These are phyloP conservation scores for Delitschia confertaspora DNA, from an alignment of 495 filamentous ascomycete species.

Conservation along the genomic window DNA sequence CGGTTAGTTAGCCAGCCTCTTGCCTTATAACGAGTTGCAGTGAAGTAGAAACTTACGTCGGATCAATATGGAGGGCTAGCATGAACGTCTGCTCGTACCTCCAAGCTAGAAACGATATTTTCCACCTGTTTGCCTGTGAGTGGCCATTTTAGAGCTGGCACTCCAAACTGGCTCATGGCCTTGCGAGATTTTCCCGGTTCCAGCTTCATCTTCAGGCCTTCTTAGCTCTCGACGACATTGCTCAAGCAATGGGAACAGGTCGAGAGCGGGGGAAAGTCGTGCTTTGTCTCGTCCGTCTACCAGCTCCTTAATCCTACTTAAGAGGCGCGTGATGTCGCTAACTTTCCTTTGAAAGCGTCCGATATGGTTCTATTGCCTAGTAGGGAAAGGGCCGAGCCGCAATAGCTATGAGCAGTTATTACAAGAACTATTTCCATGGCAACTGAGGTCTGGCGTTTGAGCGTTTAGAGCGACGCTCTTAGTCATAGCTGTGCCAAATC, in stretches of 20 bases:
- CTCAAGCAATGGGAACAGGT: slow-evolving; percentile 12
- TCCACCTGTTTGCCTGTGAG: slow-evolving; percentile 38
- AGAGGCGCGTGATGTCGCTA: slow-evolving; percentile 9
- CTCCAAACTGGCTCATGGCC: slow-evolving; percentile 9
- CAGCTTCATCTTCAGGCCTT: slow-evolving; percentile 32
- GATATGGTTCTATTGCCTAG: slow-evolving; percentile 23
- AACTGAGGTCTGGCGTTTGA: no score
- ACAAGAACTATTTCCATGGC: no score
- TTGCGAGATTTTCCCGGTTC: slow-evolving; percentile 33
- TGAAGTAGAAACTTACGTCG: slow-evolving; percentile 31
- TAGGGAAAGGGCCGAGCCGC: no score
- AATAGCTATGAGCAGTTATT: no score
- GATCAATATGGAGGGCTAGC: slow-evolving; percentile 37
- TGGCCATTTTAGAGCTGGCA: slow-evolving; percentile 36
- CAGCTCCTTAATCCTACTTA: slow-evolving; percentile 12
- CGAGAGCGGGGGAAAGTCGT: slow-evolving; percentile 8
- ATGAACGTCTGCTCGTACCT: slow-evolving; percentile 34
- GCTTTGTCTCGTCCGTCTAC: slow-evolving; percentile 8
- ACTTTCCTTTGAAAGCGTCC: slow-evolving; percentile 20
- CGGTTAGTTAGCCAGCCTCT: slow-evolving; percentile 1
- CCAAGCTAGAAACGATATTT: slow-evolving; percentile 32
- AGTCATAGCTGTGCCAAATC: no score
- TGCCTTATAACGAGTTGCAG: background rate
- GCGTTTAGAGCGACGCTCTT: no score
- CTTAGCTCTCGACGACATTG: slow-evolving; percentile 32